Evolutionary conservation across 2,329 filamentous ascomycete species (phyloP).

Genomic region (Neoascochyta sp.): DNA sequence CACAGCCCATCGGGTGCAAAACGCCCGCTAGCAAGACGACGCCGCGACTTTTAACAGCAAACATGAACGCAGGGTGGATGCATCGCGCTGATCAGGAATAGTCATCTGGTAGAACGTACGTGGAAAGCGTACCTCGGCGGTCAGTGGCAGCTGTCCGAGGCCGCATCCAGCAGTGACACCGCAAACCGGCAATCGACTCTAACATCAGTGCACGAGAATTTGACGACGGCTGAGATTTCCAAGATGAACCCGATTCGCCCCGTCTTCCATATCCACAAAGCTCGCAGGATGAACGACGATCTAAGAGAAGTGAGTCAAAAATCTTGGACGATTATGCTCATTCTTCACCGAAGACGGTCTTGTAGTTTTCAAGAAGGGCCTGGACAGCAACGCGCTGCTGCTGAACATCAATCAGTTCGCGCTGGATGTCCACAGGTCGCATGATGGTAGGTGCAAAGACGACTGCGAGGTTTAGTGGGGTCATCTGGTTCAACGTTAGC

Average conservation of each 20-base stretch:
- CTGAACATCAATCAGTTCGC: conserved; percentile 95
- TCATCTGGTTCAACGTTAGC: conserved; percentile 63
- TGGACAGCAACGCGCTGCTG: conserved; percentile 89
- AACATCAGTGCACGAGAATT: conserved; percentile 1
- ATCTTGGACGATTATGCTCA: conserved; percentile 8
- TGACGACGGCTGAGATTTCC: conserved; percentile 2
- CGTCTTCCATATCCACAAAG: conserved; percentile 5
- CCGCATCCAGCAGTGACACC: conserved; percentile 4
- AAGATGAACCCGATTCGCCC: conserved; percentile 1
- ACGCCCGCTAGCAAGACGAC: too few relatives aligned
- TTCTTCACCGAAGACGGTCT: conserved; percentile 65
- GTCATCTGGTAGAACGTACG: too few relatives aligned
- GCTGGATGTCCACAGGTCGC: conserved; percentile 81
- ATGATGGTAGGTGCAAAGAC: conserved; percentile 98
- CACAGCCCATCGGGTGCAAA: too few relatives aligned
- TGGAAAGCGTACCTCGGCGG: too few relatives aligned
- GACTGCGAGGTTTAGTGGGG: conserved; percentile 89
- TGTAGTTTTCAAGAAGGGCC: conserved; percentile 86
- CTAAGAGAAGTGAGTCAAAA: conserved; percentile 2
- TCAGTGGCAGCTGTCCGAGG: too few relatives aligned
- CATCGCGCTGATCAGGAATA: too few relatives aligned
- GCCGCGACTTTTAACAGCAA: too few relatives aligned
- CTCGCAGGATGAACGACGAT: conserved; percentile 2
- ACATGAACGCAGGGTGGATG: too few relatives aligned
- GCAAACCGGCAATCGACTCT: conserved; percentile 3